phyloP scores from a whole-genome alignment of 371 early-diverging fungal genomes.

The Nematocida sp. region DNA sequence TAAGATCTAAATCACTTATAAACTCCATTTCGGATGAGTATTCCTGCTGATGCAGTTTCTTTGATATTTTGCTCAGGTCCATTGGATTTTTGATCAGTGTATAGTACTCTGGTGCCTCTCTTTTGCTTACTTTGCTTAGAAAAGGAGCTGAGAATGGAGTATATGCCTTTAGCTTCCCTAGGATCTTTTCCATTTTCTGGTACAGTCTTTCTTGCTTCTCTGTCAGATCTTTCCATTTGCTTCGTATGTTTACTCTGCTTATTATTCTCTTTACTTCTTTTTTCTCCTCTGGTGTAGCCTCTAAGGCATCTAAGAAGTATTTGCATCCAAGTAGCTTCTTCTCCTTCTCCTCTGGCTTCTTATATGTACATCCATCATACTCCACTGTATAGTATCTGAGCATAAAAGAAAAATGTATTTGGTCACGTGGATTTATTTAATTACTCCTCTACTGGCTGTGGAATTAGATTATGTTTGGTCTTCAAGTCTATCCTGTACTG shows the following conservation, averaged over 20 bases:
- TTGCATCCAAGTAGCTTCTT: constrained; percentile 12
- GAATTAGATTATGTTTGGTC: constrained; percentile 48
- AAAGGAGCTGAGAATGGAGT: constrained; percentile 70
- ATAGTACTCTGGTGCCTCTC: constrained; percentile 87
- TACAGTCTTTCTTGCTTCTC: constrained; percentile 48
- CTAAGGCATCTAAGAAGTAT: constrained; percentile 1
- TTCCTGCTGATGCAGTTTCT: constrained; percentile 67
- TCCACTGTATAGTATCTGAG: constrained; percentile 44
- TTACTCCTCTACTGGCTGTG: too few species aligned
- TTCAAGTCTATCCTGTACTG: constrained; percentile 59
- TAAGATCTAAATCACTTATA: constrained; percentile 68
- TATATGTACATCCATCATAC: constrained; percentile 51
- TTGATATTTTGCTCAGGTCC: constrained; percentile 78
- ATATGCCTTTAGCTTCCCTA: constrained; percentile 53
- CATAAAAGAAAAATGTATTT: constrained; percentile 50
- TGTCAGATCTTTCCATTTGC: constrained; percentile 44
- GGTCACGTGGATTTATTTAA: too few species aligned
- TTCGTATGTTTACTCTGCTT: constrained; percentile 19
- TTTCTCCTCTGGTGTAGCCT: background rate
- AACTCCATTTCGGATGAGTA: constrained; percentile 73
- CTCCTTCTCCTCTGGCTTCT: constrained; percentile 36
- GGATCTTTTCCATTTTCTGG: constrained; percentile 55
- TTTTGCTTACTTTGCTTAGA: constrained; percentile 75
- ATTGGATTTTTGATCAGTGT: constrained; percentile 81
- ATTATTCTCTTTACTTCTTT: constrained; percentile 20